Evolutionary conservation across 2,329 filamentous ascomycete species (phyloP).

Genomic region (Leptosphaerulina australis): DNA sequence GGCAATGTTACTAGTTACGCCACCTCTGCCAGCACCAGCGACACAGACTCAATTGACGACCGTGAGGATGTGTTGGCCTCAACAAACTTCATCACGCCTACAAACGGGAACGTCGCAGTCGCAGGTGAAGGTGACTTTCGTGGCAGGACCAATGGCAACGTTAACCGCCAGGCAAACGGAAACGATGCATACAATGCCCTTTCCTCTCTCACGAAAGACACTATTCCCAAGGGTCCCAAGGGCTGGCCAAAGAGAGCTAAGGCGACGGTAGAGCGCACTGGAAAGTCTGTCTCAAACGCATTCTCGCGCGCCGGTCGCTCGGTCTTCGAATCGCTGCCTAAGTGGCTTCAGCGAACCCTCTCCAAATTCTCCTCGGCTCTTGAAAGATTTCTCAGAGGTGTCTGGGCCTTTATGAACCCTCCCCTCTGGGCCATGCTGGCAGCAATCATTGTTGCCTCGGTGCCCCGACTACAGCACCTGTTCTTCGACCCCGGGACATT

Average conservation of each 20-base stretch:
- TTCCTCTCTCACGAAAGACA: conserved; percentile 26
- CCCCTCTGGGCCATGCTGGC: conserved; percentile 96
- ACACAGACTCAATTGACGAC: conserved; percentile 38
- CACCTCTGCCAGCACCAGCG: conserved; percentile 39
- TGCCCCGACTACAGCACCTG: conserved; percentile 78
- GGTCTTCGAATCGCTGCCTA: conserved; percentile 59
- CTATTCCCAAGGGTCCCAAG: conserved; percentile 42
- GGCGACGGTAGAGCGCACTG: conserved; percentile 25
- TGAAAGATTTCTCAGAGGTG: conserved; percentile 65
- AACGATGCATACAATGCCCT: conserved; percentile 57
- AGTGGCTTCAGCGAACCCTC: conserved; percentile 58
- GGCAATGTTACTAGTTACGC: conserved; percentile 53
- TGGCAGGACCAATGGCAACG: conserved; percentile 48
- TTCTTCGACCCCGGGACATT: conserved; percentile 93
- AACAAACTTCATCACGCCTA: conserved; percentile 51
- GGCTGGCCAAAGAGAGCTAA: conserved; percentile 43
- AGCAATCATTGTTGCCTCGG: conserved; percentile 87
- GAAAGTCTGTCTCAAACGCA: conserved; percentile 30
- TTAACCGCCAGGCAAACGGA: conserved; percentile 48
- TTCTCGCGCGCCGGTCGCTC: conserved; percentile 43
- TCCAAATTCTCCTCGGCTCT: conserved; percentile 50
- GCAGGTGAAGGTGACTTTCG: conserved; percentile 48
- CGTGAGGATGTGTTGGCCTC: conserved; percentile 39
- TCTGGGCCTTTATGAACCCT: conserved; percentile 97
- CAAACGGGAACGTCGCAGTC: conserved; percentile 55